Percentiles rank a stretch among this genome's conserved stretches.
These are phyloP conservation scores for Colletotrichum tanaceti DNA, from an alignment of 2,329 filamentous ascomycete genomes.

Conservation along the genomic window DNA sequence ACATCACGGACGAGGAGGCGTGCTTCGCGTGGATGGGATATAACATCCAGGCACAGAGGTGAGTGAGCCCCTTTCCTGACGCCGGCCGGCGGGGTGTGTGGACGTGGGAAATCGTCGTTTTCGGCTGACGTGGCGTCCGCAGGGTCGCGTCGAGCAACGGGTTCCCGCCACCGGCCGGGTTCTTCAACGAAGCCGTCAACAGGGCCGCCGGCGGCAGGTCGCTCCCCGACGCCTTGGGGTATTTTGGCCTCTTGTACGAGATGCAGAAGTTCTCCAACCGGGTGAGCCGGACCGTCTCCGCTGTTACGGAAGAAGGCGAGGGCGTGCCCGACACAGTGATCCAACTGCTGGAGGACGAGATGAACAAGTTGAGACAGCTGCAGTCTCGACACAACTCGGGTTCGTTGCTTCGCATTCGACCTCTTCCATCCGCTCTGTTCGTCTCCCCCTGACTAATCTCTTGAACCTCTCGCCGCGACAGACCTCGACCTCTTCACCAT, in stretches of 20 bases:
- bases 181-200: constrained; percentile 64
- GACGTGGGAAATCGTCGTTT: neutral
- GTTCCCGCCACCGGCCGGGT: constrained; percentile 56
- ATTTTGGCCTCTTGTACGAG: constrained; percentile 60
- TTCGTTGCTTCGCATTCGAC: constrained; percentile 43
- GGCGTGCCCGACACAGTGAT: constrained; percentile 61
- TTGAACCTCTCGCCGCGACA: constrained; percentile 42
- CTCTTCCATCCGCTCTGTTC: neutral
- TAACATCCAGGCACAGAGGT: constrained; percentile 64
- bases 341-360: constrained; percentile 63
- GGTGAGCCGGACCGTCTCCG: constrained; percentile 60
- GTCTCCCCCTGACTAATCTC: neutral
- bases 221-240: constrained; percentile 55
- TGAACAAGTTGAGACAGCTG: constrained; percentile 59
- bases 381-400: constrained; percentile 61
- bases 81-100: too few species aligned
- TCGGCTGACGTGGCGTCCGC: constrained; percentile 38
- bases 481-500: constrained; percentile 62
- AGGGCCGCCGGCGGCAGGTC: constrained; percentile 55
- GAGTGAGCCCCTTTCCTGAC: constrained; percentile 12
- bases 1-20: constrained; percentile 63
- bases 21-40: constrained; percentile 65
- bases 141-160: constrained; percentile 58
- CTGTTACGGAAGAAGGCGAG: constrained; percentile 58
- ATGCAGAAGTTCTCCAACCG: constrained; percentile 64